Evolutionary conservation across 148 eudicot genomes (phyloP).

Genomic region (Selenicereus undatus): DNA sequence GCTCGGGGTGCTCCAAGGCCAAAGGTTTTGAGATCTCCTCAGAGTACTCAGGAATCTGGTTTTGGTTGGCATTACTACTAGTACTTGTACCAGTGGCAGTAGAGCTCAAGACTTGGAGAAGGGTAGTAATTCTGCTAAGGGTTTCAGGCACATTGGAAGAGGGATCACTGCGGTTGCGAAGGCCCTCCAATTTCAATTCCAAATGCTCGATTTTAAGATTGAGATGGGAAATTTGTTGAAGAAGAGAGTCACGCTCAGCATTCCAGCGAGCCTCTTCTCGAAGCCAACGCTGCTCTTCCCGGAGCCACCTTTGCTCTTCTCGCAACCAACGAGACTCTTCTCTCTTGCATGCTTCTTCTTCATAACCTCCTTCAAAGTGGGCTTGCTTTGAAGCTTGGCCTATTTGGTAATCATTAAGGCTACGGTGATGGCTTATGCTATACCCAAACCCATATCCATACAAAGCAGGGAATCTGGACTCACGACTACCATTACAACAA

Average conservation of each 20-base stretch:
- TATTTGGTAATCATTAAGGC: neutral
- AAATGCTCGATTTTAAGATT: slow-evolving; percentile 40
- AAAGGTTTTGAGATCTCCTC: slow-evolving; percentile 4
- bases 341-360: slow-evolving; percentile 16
- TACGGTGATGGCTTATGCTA: neutral
- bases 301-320: slow-evolving; percentile 87
- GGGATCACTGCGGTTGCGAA: slow-evolving; percentile 12
- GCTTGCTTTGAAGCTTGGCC: neutral
- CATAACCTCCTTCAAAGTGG: slow-evolving; percentile 7
- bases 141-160: slow-evolving; percentile 32
- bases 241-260: slow-evolving; percentile 54
- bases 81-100: slow-evolving; percentile 9
- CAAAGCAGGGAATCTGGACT: neutral
- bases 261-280: slow-evolving; percentile 77
- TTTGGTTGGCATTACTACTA: slow-evolving; percentile 19
- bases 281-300: slow-evolving; percentile 96
- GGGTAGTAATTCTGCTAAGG: slow-evolving; percentile 30
- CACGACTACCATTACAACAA: neutral
- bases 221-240: slow-evolving; percentile 45
- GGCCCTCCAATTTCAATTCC: slow-evolving; percentile 35
- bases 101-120: slow-evolving; percentile 43
- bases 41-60: slow-evolving; percentile 21
- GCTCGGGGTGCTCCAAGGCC: slow-evolving; percentile 5
- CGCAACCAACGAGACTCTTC: slow-evolving; percentile 85
- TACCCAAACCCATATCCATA: neutral